Evolutionary conservation across 495 filamentous ascomycete genomes (phyloP).

Genomic region (Evansstolkia leycettana): DNA sequence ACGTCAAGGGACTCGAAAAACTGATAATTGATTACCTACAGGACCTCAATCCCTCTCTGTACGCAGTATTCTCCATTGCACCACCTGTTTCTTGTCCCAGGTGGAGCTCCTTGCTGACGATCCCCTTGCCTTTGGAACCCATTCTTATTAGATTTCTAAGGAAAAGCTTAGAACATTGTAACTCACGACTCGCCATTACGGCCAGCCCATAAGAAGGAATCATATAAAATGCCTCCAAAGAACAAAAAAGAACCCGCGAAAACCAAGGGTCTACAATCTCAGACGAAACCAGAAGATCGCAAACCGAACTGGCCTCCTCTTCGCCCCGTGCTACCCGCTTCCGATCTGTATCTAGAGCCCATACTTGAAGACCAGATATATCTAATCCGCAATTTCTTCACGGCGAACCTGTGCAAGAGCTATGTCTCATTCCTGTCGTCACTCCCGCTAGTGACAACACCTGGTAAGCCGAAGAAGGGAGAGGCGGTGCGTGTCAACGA

Average conservation of each 20-base stretch:
- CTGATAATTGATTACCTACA: too few relatives aligned
- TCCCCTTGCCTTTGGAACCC: too few relatives aligned
- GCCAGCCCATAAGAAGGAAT: too few relatives aligned
- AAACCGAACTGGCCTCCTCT: conserved; percentile 67
- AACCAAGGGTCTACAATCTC: conserved; percentile 7
- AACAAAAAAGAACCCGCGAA: conserved; percentile 9
- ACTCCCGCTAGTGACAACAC: conserved; percentile 68
- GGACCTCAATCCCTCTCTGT: too few relatives aligned
- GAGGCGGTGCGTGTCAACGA: conserved; percentile 85
- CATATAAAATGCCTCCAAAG: conserved; percentile 5
- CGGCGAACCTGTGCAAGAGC: conserved; percentile 63
- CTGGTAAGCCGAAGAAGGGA: conserved; percentile 71
- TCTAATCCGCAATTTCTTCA: conserved; percentile 66
- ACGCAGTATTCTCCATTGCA: too few relatives aligned
- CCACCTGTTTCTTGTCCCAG: too few relatives aligned
- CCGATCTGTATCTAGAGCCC: conserved; percentile 47
- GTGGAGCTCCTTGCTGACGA: too few relatives aligned
- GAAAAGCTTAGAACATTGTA: too few relatives aligned
- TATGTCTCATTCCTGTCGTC: conserved; percentile 70
- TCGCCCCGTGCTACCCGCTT: conserved; percentile 55
- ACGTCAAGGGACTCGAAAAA: too few relatives aligned
- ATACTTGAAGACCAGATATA: conserved; percentile 60
- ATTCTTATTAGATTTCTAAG: too few relatives aligned
- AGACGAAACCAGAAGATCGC: conserved; percentile 6
- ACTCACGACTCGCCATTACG: too few relatives aligned